A percentile compares a stretch with the other conserved stretches of the same genome.
Evolutionary conservation across 2,329 filamentous ascomycete species (phyloP).

Genomic region (Fusarium mundagurra): DNA sequence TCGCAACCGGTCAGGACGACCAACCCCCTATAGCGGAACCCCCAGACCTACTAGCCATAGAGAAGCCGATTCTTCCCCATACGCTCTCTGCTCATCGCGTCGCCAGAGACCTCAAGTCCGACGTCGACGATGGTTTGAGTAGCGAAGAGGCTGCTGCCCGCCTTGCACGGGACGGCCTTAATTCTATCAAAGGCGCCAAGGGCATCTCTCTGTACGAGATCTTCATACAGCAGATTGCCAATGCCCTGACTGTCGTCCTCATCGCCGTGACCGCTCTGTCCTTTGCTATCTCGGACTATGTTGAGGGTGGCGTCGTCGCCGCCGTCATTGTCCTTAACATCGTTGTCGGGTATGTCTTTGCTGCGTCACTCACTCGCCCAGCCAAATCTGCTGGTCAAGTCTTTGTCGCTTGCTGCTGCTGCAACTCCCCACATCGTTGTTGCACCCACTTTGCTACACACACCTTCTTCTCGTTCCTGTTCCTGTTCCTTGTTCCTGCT

Average conservation of each 20-base stretch:
- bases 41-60: constrained; percentile 49
- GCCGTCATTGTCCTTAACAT: constrained; percentile 75
- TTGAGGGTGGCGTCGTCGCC: constrained; percentile 71
- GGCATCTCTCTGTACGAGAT: constrained; percentile 79
- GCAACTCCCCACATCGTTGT: constrained; percentile 26
- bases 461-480: constrained; percentile 10
- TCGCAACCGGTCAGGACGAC: constrained; percentile 49
- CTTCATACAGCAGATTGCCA: constrained; percentile 79
- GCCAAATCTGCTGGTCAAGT: constrained; percentile 27
- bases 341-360: constrained; percentile 65
- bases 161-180: constrained; percentile 72
- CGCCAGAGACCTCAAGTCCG: constrained; percentile 53
- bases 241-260: constrained; percentile 79
- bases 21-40: constrained; percentile 53
- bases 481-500: constrained; percentile 33
- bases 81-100: constrained; percentile 50
- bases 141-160: constrained; percentile 71
- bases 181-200: constrained; percentile 76
- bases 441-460: constrained; percentile 35
- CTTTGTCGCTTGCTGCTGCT: constrained; percentile 21
- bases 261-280: constrained; percentile 78
- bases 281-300: constrained; percentile 72
- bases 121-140: constrained; percentile 68
- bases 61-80: constrained; percentile 49
- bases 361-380: constrained; percentile 34